Percentiles rank a stretch among this genome's conserved stretches.
Conservation (phyloP, 2,329 filamentous ascomycete genomes). For the Stemphylium beticola region DNA sequence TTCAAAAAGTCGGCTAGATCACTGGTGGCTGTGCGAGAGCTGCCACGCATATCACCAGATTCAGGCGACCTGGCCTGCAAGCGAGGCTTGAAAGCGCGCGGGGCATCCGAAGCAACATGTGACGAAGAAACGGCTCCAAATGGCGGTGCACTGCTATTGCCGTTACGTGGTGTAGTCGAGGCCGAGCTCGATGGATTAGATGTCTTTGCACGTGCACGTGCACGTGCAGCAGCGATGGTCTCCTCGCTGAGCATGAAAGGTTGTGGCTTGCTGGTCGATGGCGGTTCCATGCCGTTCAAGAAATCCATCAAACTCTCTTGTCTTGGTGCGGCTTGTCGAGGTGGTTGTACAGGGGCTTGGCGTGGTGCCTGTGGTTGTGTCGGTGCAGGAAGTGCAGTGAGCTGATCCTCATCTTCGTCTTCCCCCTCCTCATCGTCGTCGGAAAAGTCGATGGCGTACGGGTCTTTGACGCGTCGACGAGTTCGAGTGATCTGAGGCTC, state of each 20-base stretch:
- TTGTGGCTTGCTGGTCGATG: slow-evolving; percentile 46
- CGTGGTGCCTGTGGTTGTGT: slow-evolving; percentile 23
- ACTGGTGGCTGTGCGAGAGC: slow-evolving; percentile 41
- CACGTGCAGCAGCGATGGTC: slow-evolving; percentile 42
- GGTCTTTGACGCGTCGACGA: slow-evolving; percentile 79
- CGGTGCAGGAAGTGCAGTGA: slow-evolving; percentile 54
- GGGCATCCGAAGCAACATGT: slow-evolving; percentile 25
- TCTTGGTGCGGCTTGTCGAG: slow-evolving; percentile 8
- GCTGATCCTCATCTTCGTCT: slow-evolving; percentile 57
- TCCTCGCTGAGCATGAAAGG: slow-evolving; percentile 43
- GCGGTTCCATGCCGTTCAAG: slow-evolving; percentile 71
- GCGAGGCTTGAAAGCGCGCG: slow-evolving; percentile 34
- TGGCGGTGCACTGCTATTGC: slow-evolving; percentile 9
- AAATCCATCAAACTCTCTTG: slow-evolving; percentile 75
- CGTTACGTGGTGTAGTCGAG: slow-evolving; percentile 19
- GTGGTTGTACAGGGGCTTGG: slow-evolving; percentile 17
- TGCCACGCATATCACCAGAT: slow-evolving; percentile 21
- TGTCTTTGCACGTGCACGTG: slow-evolving; percentile 33
- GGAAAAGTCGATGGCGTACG: slow-evolving; percentile 82
- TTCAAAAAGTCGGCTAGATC: slow-evolving; percentile 54
- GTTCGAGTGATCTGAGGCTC: slow-evolving; percentile 71
- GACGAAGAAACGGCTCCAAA: slow-evolving; percentile 19
- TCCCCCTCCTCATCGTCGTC: slow-evolving; percentile 35
- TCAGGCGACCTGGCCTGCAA: slow-evolving; percentile 38
- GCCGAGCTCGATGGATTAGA: slow-evolving; percentile 14